phyloP scores from a whole-genome alignment of 2,329 filamentous ascomycete species.

The Colletotrichum australisinense region DNA sequence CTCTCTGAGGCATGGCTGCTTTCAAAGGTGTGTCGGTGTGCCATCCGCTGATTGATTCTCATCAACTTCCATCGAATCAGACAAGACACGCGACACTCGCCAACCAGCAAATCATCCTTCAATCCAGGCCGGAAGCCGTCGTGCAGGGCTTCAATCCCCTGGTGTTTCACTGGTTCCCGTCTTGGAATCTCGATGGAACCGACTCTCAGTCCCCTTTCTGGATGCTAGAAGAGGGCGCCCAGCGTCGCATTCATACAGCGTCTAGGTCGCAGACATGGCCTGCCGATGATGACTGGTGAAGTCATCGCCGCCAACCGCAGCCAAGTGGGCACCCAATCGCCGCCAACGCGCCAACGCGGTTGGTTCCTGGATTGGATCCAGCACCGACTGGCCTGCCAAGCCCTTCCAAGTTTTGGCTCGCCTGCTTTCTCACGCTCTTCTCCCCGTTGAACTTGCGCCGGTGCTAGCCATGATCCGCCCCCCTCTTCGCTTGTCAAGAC shows the following conservation, averaged over 20 bases:
- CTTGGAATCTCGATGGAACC: conserved; percentile 27
- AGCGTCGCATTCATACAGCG: conserved; percentile 12
- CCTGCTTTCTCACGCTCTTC: not conserved
- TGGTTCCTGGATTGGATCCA: conserved; percentile 32
- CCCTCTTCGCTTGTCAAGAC: not conserved
- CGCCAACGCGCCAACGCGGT: not conserved
- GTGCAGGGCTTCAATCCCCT: conserved; percentile 2
- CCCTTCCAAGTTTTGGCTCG: conserved; percentile 28
- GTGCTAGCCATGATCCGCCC: conserved; percentile 6
- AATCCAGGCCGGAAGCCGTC: not conserved
- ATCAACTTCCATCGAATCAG: not conserved
- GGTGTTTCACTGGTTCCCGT: not conserved
- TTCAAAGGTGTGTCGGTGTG: conserved; percentile 10
- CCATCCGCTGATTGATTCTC: not conserved
- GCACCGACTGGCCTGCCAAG: conserved; percentile 22
- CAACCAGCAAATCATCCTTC: not conserved
- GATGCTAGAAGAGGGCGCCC: not conserved
- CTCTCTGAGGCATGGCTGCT: not conserved
- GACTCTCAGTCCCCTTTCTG: not conserved
- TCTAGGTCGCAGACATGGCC: conserved; percentile 13
- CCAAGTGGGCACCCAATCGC: conserved; percentile 29
- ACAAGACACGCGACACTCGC: conserved; percentile 8
- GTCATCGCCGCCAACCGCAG: conserved; percentile 29
- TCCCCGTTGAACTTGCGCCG: not conserved
- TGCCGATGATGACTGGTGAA: conserved; percentile 35